A percentile compares a stretch with the other conserved stretches of the same genome.
phyloP scores from a whole-genome alignment of 768 basidiomycete genomes.

The Russula lepida region DNA sequence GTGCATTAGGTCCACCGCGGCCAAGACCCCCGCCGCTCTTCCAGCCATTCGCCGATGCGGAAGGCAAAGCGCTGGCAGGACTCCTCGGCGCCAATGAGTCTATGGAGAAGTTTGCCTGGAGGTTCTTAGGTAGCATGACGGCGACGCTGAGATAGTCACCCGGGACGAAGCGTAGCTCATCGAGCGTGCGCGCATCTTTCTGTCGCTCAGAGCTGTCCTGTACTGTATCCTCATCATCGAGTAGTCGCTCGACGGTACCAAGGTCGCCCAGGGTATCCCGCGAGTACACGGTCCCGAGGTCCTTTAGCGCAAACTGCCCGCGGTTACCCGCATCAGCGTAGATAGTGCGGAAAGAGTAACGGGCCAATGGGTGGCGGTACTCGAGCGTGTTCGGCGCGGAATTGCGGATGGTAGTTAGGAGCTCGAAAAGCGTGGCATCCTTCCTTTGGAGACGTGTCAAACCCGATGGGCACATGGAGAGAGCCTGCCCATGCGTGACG shows the following conservation, averaged over 20 bases:
- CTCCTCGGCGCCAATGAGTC: slow-evolving; percentile 46
- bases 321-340: slow-evolving; percentile 68
- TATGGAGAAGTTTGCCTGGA: slow-evolving; percentile 29
- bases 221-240: slow-evolving; percentile 21
- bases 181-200: slow-evolving; percentile 60
- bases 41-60: slow-evolving; percentile 28
- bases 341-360: slow-evolving; percentile 72
- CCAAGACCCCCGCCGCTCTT: slow-evolving; percentile 29
- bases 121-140: slow-evolving; percentile 66
- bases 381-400: slow-evolving; percentile 59
- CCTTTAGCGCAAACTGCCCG: slow-evolving; percentile 66
- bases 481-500: background rate
- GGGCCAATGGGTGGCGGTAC: slow-evolving; percentile 73
- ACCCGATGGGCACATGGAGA: background rate
- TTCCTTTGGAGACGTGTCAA: slow-evolving; percentile 41
- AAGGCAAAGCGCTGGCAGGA: slow-evolving; percentile 32
- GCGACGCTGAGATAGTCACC: slow-evolving; percentile 73
- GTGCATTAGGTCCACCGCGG: slow-evolving; percentile 45
- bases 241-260: slow-evolving; percentile 51
- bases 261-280: slow-evolving; percentile 81
- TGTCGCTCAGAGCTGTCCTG: slow-evolving; percentile 16
- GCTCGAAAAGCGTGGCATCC: slow-evolving; percentile 73
- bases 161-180: slow-evolving; percentile 71
- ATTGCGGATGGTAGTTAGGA: slow-evolving; percentile 68
- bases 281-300: slow-evolving; percentile 74